Percentiles rank a stretch among this genome's conserved stretches.
Conservation (phyloP, 148 eudicot genomes). For the Vaccinium darrowii region DNA sequence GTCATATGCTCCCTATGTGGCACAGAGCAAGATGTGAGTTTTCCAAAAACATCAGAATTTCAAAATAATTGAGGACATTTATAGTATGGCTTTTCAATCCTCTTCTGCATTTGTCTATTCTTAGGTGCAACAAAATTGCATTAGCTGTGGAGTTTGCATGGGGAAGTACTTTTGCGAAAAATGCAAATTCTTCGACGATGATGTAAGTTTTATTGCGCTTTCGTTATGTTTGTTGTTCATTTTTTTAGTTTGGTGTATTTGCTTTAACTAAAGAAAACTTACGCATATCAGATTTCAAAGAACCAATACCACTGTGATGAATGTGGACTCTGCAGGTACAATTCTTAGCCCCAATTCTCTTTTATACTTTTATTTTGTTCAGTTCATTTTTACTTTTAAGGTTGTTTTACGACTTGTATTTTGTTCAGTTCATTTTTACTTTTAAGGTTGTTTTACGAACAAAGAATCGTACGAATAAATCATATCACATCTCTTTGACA, state of each 20-base stretch:
- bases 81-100: not conserved
- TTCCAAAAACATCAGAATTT: not conserved
- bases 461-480: not conserved
- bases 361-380: not conserved
- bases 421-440: no score
- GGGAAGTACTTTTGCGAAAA: slow-evolving; percentile 58
- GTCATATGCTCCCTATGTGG: slow-evolving; percentile 73
- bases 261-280: not conserved
- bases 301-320: slow-evolving; percentile 74
- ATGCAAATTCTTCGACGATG: slow-evolving; percentile 78
- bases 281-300: slow-evolving; percentile 48
- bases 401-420: no score
- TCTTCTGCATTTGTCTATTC: not conserved
- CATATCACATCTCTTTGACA: not conserved
- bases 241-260: not conserved
- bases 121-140: slow-evolving; percentile 71
- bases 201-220: slow-evolving; percentile 33
- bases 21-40: slow-evolving; percentile 84
- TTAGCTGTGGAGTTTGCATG: slow-evolving; percentile 61
- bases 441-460: not conserved
- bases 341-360: not conserved
- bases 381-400: not conserved
- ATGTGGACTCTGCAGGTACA: slow-evolving; percentile 83
- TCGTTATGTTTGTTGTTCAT: not conserved
- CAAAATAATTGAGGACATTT: not conserved